Base-by-base conservation (phyloP, 495 filamentous ascomycete genomes). In the Penicillium simplicissimum region DNA sequence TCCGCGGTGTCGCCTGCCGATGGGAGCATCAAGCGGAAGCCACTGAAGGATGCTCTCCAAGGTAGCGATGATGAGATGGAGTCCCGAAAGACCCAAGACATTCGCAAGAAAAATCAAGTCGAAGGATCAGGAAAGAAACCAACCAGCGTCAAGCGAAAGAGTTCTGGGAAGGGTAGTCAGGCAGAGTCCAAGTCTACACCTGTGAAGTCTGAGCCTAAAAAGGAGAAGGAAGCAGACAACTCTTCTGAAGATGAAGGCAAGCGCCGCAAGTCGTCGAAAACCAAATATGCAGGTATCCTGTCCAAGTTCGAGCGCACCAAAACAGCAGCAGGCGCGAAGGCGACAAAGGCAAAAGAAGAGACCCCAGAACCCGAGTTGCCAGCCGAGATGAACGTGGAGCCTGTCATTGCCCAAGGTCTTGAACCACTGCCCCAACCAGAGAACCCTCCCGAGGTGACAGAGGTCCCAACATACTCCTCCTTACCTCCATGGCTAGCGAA, bases 391-490 rank as follows among this genome's bases (percentile, higher is more conserved):
- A 66, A 65, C 13, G 64, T 69, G 4, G 75, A 79, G 40, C 71
- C 76, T 21, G 69, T 77, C 14, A 81, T 84, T 51, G 81, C 88
- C 10, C 83, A 93, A 57, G 88, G 85, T 8, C 80, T 96, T 3
- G 85, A 87, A 59, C 91, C 90, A 14, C 71, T 96, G 13, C 92
- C 91, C 21, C 90, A 95, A 64, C 91, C 92, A 35, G 81, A 84
- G 58, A 84, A 83, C 17, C 81, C 82, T 0, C 74, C 79, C 9
- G 81, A 87, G 33, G 67, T 81, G 34, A 73, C 76, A 2, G 81
- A 83, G 58, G 64, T 70, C 52, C 78, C 80, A 34, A 74, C 75
- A 10, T 79, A 79, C 54, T 79, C 80, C 9, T 81, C 82, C 17
- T 67, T 83, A 53, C 81, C 80, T 19, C 14, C 71, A 7, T 97